Percentiles rank a stretch among this genome's conserved stretches.
These are phyloP conservation scores for Russula sp. DNA, from an alignment of 768 basidiomycete species.

Conservation along the genomic window DNA sequence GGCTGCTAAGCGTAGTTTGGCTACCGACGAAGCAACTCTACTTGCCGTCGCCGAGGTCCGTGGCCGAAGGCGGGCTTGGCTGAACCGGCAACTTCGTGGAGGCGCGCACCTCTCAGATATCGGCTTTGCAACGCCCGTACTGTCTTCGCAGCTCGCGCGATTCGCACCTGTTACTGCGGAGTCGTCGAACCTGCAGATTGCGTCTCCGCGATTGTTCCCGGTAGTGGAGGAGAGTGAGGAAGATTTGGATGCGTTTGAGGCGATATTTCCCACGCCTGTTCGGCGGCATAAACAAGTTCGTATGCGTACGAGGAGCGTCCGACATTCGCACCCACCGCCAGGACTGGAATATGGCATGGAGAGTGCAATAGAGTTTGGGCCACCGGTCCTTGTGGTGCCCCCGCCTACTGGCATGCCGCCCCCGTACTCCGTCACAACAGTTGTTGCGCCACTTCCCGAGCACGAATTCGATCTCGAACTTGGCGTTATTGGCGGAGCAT, in stretches of 20 bases:
- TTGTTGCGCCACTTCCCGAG: constrained; percentile 25
- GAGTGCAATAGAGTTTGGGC: constrained; percentile 12
- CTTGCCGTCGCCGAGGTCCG: constrained; percentile 50
- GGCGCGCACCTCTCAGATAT: constrained; percentile 39
- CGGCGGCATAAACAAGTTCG: constrained; percentile 28
- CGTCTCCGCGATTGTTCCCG: constrained; percentile 33
- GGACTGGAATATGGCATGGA: constrained; percentile 17
- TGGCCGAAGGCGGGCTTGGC: constrained; percentile 65
- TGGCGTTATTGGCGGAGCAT: constrained; percentile 27
- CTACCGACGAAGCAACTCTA: constrained; percentile 38
- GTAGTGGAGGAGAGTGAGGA: constrained; percentile 38
- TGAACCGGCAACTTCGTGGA: constrained; percentile 48
- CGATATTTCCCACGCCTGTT: constrained; percentile 15
- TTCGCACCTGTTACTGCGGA: constrained; percentile 30
- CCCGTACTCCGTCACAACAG: constrained; percentile 25
- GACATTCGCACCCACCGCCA: constrained; percentile 17
- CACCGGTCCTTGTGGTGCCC: constrained; percentile 27
- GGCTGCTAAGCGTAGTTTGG: constrained; percentile 41
- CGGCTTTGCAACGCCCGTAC: constrained; percentile 50
- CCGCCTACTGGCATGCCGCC: constrained; percentile 26
- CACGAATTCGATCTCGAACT: constrained; percentile 34
- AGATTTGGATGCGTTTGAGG: constrained; percentile 28
- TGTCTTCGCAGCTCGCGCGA: constrained; percentile 49
- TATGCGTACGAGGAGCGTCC: constrained; percentile 34
- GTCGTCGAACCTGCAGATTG: neutral